phyloP scores from a whole-genome alignment of 768 basidiomycete species.

The Suillus luteus region DNA sequence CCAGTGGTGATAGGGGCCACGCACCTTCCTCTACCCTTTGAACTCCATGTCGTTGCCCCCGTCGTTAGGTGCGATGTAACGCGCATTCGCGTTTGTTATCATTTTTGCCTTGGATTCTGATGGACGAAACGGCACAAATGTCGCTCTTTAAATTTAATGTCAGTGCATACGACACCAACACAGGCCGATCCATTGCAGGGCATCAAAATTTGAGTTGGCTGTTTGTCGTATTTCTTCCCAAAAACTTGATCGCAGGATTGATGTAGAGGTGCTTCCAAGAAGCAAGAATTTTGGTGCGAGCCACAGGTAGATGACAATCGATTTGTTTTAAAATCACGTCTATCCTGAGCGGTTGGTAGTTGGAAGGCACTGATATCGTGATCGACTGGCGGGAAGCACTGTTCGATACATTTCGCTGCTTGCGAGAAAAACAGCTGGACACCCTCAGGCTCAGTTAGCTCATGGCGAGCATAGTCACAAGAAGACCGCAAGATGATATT shows the following conservation, averaged over 20 bases:
- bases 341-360: not conserved
- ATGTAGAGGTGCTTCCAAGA: slow-evolving; percentile 43
- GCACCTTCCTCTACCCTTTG: slow-evolving; percentile 49
- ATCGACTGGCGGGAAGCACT: not conserved
- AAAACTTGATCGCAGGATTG: no score
- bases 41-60: slow-evolving; percentile 55
- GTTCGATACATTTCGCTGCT: not conserved
- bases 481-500: not conserved
- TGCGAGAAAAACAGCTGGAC: not conserved
- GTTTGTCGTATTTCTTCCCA: slow-evolving; percentile 35
- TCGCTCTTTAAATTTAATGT: slow-evolving; percentile 7
- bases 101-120: slow-evolving; percentile 56
- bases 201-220: slow-evolving; percentile 57
- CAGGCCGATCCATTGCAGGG: slow-evolving; percentile 66
- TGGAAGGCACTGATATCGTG: not conserved
- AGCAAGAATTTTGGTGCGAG: slow-evolving; percentile 58
- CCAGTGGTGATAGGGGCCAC: slow-evolving; percentile 14
- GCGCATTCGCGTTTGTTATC: slow-evolving; percentile 54
- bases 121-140: slow-evolving; percentile 66
- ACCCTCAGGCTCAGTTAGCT: not conserved
- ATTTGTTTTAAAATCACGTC: not conserved
- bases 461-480: not conserved
- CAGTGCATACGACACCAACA: slow-evolving; percentile 7
- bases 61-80: slow-evolving; percentile 55
- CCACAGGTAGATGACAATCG: slow-evolving; percentile 50